phyloP scores from a whole-genome alignment of 768 basidiomycete species.

The Dentipellis sp. region DNA sequence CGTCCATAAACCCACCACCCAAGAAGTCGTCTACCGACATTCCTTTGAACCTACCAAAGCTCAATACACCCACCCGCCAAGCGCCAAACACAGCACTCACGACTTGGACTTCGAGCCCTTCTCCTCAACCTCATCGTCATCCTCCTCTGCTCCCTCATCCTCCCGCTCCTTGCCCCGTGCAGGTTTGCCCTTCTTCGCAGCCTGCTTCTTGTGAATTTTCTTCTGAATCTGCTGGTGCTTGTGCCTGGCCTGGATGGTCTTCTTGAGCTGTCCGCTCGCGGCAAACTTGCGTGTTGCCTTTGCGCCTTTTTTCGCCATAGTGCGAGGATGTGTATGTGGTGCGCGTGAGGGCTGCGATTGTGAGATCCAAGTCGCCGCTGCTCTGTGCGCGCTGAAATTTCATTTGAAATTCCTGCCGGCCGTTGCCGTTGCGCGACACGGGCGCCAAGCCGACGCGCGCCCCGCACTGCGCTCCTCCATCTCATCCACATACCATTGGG shows the following conservation, averaged over 20 bases:
- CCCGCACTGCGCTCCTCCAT: background rate
- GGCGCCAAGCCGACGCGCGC: background rate
- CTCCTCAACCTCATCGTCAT: slow-evolving; percentile 21
- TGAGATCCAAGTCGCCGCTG: background rate
- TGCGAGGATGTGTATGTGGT: background rate
- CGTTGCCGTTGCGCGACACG: background rate
- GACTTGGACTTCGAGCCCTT: slow-evolving; percentile 8
- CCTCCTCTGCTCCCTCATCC: slow-evolving; percentile 13
- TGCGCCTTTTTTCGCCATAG: slow-evolving; percentile 49
- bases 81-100: background rate
- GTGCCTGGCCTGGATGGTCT: slow-evolving; percentile 74
- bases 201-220: slow-evolving; percentile 52
- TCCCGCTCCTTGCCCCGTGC: slow-evolving; percentile 17
- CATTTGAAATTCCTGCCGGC: background rate
- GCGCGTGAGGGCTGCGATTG: background rate
- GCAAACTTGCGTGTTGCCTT: slow-evolving; percentile 87
- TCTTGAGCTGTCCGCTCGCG: slow-evolving; percentile 80
- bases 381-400: background rate
- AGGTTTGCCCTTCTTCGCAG: slow-evolving; percentile 17
- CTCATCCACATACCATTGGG: background rate
- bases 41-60: slow-evolving; percentile 28
- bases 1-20: slow-evolving; percentile 64
- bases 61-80: background rate
- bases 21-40: slow-evolving; percentile 77
- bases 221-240: slow-evolving; percentile 72